These are phyloP conservation scores for Coniochaeta sp. DNA, from an alignment of 2,329 filamentous ascomycete species.

Conservation along the genomic window DNA sequence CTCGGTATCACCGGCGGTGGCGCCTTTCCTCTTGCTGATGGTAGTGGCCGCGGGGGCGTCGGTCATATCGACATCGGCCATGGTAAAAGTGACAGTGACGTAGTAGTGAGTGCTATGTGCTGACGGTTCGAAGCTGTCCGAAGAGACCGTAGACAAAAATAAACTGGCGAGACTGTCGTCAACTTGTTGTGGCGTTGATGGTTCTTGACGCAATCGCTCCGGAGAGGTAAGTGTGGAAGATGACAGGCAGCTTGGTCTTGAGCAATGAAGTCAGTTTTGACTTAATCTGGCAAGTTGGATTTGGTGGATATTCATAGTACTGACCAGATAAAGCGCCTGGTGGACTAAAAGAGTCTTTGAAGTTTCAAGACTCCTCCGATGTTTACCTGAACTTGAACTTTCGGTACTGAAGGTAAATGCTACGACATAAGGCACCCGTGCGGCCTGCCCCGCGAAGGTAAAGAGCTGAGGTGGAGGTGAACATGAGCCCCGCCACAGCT, in stretches of 20 bases:
- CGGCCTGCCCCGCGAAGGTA: background rate
- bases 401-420: background rate
- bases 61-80: slow-evolving; percentile 97
- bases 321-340: background rate
- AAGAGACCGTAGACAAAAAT: too few species aligned
- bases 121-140: too few species aligned
- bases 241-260: background rate
- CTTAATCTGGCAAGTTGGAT: background rate
- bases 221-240: background rate
- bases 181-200: background rate
- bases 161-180: background rate
- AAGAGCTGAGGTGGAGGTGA: too few species aligned
- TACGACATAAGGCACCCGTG: background rate
- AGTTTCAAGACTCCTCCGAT: background rate
- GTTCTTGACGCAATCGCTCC: background rate
- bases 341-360: background rate
- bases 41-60: slow-evolving; percentile 59
- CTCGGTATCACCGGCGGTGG: slow-evolving; percentile 35
- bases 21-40: slow-evolving; percentile 41
- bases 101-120: background rate
- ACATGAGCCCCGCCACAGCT: background rate
- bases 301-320: background rate
- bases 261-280: background rate
- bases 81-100: slow-evolving; percentile 27
- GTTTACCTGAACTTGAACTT: background rate